Evolutionary conservation across 768 basidiomycete genomes (phyloP), one percentile per base, ranked within the genome.

Genomic region (Suillus weaverae): DNA sequence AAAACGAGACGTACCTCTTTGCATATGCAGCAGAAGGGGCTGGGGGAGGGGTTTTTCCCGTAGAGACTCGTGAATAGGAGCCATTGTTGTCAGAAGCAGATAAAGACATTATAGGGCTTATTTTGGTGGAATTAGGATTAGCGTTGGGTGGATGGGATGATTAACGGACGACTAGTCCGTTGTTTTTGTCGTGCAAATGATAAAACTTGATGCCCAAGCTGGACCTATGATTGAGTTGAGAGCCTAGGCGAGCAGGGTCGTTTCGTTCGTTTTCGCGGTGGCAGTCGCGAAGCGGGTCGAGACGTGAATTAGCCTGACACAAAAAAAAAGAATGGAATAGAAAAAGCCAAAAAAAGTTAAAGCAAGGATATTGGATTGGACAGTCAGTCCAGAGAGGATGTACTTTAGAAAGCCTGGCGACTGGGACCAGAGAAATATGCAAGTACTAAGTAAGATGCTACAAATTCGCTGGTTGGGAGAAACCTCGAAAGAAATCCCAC

Each of bases 21-120:
- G 92, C 92, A 77, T 84, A 94, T 30, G 92, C 93, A 68, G 93
- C 92, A 63, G 93, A 95, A 63, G 93, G 93, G 18, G 92, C 93
- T 62, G 93, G 92, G 66, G 92, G 92, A 66, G 93, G 92, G 2
- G 92, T 95, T 80, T 94, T 95, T 67, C 93, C 93, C 73, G 91
- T 89, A 68, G 90, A 83, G 76, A 85, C 87, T 83, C 91, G 89
- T 71, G 89, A 85, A 86, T 90, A 92, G 81, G 90, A 84, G 82
- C 83, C 83, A 81, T 85, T 86, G 84, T 85, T 90, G 86, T 92
- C 90, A 76, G 85, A 83, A 77, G 91, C 86, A 77, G 92, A 92
- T 85, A 94, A 88, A 83, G 92, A 93, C 92, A 94, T 94, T 91
- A 90, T 90, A 90, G 80, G 79, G 75, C 77, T 81, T 71, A 69